phyloP scores from a whole-genome alignment of 2,329 filamentous ascomycete species.

The Aspergillus bombycis region DNA sequence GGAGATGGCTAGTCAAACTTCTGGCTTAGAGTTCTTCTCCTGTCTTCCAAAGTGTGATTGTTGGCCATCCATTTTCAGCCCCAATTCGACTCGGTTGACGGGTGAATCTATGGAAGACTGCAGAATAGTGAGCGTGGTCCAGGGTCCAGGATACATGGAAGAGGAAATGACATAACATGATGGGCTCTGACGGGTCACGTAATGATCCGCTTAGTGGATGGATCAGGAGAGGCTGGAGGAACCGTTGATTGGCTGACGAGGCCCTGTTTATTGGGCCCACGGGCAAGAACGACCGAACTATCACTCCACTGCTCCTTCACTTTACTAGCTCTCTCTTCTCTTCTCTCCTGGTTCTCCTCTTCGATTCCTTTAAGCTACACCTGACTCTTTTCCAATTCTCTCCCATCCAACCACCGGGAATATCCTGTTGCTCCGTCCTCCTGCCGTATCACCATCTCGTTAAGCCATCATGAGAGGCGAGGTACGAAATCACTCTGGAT shows the following conservation, averaged over 20 bases:
- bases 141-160: not conserved
- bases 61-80: not conserved
- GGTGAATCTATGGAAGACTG: too few relatives aligned
- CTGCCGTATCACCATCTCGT: not conserved
- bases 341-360: constrained; percentile 8
- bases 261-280: constrained; percentile 14
- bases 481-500: constrained; percentile 26
- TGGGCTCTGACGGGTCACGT: not conserved
- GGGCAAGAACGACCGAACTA: constrained; percentile 16
- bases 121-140: not conserved
- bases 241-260: constrained; percentile 12
- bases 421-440: not conserved
- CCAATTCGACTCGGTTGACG: too few relatives aligned
- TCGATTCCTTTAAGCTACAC: constrained; percentile 1
- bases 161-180: not conserved
- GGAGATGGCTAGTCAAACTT: not conserved
- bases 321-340: not conserved
- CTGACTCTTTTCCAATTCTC: not conserved
- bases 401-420: not conserved
- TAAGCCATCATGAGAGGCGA: constrained; percentile 41
- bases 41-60: not conserved
- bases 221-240: not conserved
- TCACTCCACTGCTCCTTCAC: not conserved
- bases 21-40: not conserved
- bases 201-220: not conserved